Evolutionary conservation across 805 yeast genomes (phyloP), one percentile per base, ranked within the genome.

Genomic region (Komagataella pseudopastoris): DNA sequence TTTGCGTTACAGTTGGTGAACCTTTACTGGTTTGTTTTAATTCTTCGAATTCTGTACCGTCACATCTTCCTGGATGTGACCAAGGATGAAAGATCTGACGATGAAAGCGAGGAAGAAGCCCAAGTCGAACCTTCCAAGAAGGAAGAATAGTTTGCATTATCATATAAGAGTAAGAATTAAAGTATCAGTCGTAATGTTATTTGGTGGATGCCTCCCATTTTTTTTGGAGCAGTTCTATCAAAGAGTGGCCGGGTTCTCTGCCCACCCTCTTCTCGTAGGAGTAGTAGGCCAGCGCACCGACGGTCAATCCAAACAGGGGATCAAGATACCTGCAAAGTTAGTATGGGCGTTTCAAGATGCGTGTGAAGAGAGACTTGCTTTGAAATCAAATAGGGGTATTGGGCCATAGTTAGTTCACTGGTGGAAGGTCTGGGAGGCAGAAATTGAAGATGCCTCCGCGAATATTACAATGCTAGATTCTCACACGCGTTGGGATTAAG

Each of bases 51-150:
- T 59, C 73, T 83, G 43, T 80, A 74, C 65, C 80, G 96, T 63
- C 71, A 76, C 53, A 65, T 85, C 6, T 69, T 74, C 55, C 72
- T 73, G 49, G 88, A 84, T 54, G 78, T 74, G 47, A 75, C 77
- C 45, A 75, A 76, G 57, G 96, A 89, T 65, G 96, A 86, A 46
- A 80, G 98, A 70, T 83, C 91, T 63, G 97, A 90, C 52, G 84
- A 79, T 54, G 97, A 90, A 61, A 78, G 74, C 20, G 90, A 82
- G 3, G 66, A 63, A 24, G 74, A 67, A 7, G 71, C 63, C 23
- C 71, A 68, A 50, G 63, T 60, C 10, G 64, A 60, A 23, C 56
- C 51, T 47, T 59, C 61, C 45, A 53, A 58, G 47, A 51, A 58
- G 47, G 49, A 56, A 52, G 44, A 50, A 30, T n/a, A 46, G 47